Conservation (phyloP, 2,329 filamentous ascomycete species). For the Neonectria coccinea region DNA sequence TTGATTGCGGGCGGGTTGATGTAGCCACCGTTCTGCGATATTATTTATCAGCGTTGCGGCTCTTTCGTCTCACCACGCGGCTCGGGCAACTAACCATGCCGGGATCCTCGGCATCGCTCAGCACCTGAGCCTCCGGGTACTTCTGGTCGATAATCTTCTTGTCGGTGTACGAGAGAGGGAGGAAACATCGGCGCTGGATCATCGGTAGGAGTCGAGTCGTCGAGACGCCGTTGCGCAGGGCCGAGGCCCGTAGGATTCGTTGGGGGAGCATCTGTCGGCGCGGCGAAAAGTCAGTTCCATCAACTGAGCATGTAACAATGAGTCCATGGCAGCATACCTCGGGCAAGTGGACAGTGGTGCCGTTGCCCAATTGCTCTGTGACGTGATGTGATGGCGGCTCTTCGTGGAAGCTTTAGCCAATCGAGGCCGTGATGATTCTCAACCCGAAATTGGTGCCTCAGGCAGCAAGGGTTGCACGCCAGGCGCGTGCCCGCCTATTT, state of each 20-base stretch:
- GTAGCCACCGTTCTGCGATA: slow-evolving; percentile 81
- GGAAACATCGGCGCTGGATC: slow-evolving; percentile 68
- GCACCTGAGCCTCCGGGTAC: slow-evolving; percentile 60
- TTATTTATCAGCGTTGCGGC: slow-evolving; percentile 42
- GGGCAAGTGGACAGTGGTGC: slow-evolving; percentile 47
- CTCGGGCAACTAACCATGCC: slow-evolving; percentile 65
- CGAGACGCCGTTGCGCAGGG: slow-evolving; percentile 58
- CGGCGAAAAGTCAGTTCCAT: slow-evolving; percentile 29
- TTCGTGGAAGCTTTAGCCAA: slow-evolving; percentile 47
- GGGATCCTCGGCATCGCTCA: slow-evolving; percentile 73
- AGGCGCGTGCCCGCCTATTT: slow-evolving; percentile 43
- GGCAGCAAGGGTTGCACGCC: slow-evolving; percentile 43
- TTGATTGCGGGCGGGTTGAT: slow-evolving; percentile 84
- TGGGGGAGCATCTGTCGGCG: slow-evolving; percentile 68
- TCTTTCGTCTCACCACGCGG: slow-evolving; percentile 18
- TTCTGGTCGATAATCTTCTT: slow-evolving; percentile 62
- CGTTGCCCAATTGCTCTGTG: slow-evolving; percentile 54
- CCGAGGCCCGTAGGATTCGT: slow-evolving; percentile 66
- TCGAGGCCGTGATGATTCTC: slow-evolving; percentile 50
- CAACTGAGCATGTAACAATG: slow-evolving; percentile 21
- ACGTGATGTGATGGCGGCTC: slow-evolving; percentile 45
- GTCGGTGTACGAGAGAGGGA: slow-evolving; percentile 63
- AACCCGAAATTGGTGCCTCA: slow-evolving; percentile 48
- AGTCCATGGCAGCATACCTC: slow-evolving; percentile 42
- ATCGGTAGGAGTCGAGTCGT: slow-evolving; percentile 63